phyloP scores from a whole-genome alignment of 2,329 filamentous ascomycete genomes.

The Pseudogymnoascus sp. region DNA sequence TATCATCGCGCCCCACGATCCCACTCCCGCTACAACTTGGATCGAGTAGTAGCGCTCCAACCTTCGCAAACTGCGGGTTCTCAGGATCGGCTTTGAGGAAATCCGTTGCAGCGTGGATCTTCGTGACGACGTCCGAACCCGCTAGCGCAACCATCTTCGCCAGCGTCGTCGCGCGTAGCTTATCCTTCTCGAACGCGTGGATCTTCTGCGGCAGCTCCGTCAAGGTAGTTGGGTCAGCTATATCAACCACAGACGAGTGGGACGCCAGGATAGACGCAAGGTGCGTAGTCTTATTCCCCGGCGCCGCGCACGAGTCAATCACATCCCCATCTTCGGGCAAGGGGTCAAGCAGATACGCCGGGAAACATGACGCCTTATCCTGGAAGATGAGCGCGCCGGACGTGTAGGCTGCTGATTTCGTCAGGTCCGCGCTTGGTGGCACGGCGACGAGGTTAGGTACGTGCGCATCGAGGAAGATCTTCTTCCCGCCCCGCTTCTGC shows the following conservation, averaged over 20 bases:
- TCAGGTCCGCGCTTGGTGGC: conserved; percentile 62
- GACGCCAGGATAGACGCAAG: conserved; percentile 61
- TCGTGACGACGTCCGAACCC: conserved; percentile 58
- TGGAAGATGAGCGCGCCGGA: conserved; percentile 79
- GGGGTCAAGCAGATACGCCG: conserved; percentile 76
- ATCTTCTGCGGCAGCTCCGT: conserved; percentile 40
- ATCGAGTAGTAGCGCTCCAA: conserved; percentile 78
- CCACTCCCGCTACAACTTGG: conserved; percentile 94
- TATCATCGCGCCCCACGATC: conserved; percentile 80
- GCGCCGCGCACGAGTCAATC: conserved; percentile 89
- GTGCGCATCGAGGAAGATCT: conserved; percentile 67
- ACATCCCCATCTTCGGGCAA: conserved; percentile 61
- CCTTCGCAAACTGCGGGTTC: conserved; percentile 53
- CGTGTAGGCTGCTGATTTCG: conserved; percentile 64
- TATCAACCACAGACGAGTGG: conserved; percentile 27
- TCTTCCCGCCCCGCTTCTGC: conserved; percentile 37
- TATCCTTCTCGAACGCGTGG: conserved; percentile 73
- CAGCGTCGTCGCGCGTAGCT: conserved; percentile 62
- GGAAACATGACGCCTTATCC: conserved; percentile 96
- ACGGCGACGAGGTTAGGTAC: conserved; percentile 79
- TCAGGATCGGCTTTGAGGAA: conserved; percentile 69
- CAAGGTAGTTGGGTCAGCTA: conserved; percentile 27
- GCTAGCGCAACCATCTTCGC: conserved; percentile 77
- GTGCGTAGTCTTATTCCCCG: conserved; percentile 96
- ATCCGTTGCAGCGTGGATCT: conserved; percentile 66